Base-by-base conservation (phyloP, 2,329 filamentous ascomycete species). In the Alternaria sp. region DNA sequence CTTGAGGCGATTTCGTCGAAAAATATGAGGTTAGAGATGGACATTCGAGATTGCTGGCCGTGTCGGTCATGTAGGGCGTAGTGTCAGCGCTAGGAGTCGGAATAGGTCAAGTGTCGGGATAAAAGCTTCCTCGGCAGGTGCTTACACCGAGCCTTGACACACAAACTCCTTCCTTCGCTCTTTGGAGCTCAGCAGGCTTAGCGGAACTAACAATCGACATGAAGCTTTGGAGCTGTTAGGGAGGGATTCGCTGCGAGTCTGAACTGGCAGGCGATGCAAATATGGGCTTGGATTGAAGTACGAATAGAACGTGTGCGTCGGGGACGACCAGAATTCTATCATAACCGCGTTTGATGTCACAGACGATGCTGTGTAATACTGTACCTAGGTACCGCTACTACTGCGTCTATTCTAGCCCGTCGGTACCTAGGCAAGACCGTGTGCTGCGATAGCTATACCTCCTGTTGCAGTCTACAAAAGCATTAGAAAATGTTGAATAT, bases 31-130 rank as follows among this genome's bases (percentile, higher is more conserved):
- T 10, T 41, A 18, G 37, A 41, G 37, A 18, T 41, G 37, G 15
- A 41, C 15, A 18, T 18, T 41, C 37, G 37, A 41, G 37, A 41
- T 41, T 41, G 37, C 37, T 41, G 37, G 37, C 15, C 37, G 37
- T 41, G 37, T 41, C 37, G 37, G 37, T 18, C 37, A 18, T 41
- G 37, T 51, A 51, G 49, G 5, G 28, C 23, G 15, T 33, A 28
- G 49, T 18, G 26, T 51, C 26, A 18, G 49, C 49, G 26, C 49
- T 30, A 51, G 26, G 10, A 28, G 5, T 28, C 18, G 25, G 41
- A 20, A 43, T 50, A 26, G 58, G 55, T 26, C 30, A 55, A 12
- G 49, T 12, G 49, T 45, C 58, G 58, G 58, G n/a, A 47, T 60
- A 46, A 33, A 60, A 26, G 10, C 18, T 20, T 46, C 58, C 49